Base-by-base conservation (phyloP, 1,284 basidiomycete genomes). In the Ceratobasidium sp. region DNA sequence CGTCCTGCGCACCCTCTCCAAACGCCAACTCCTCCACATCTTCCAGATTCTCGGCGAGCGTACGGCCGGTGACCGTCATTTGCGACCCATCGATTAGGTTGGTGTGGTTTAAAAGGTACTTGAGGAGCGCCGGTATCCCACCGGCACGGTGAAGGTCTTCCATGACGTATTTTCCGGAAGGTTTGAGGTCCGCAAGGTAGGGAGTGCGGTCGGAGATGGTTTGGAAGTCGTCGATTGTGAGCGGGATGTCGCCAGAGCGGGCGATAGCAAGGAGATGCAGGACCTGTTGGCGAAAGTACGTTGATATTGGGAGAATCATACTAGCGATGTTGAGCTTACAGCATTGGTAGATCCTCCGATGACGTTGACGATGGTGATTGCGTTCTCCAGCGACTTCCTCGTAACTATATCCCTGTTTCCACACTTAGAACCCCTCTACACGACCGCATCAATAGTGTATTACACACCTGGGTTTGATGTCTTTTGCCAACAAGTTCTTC, bases 141-240 rank as follows among this genome's bases (percentile, higher is more conserved):
- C 96, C 96, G 77, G 95, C 90, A 78, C 87, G 89, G 86, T 98
- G 94, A 41, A 99, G 86, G 81, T 98, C 96, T 84, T 98, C 95
- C 96, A 98, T 98, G 79, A 94, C 92, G 83, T 96, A 98, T 84
- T 92, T 92, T 31, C 96, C 96, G 34, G 93, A 95, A 7, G 96
- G 96, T 89, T 95, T 96, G 77, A 98, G 86, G 81, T 99, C 94
- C 39, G 94, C 95, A 16, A 98, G 87, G 84, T 93, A 96, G n/a
- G 97, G 97, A 0, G 95, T 94, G 79, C 88, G 90, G 83, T 98
- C 90, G 1, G 93, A 91, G 58, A 98, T 88, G 74, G 82, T 83
- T 83, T 97, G 94, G 87, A 98, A 97, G 83, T 99, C 97, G 79
- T 98, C 96, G 78, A 99, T 93, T 13, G 87, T 91, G 72, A 99